Evolutionary conservation across 306 rosid species (phyloP).

Genomic region (Potentilla sterilis): DNA sequence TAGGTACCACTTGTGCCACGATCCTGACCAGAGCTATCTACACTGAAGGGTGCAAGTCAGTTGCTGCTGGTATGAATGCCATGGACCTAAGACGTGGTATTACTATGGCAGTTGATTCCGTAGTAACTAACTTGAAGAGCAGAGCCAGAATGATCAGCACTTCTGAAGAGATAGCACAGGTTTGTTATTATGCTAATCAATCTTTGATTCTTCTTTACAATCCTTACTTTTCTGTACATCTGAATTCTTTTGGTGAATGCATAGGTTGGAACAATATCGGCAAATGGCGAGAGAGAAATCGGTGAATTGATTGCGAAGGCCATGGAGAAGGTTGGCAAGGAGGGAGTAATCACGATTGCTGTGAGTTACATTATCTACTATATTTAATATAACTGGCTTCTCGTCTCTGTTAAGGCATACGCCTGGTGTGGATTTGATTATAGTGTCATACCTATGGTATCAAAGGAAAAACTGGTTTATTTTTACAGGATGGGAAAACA

Average conservation of each 20-base stretch:
- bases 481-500: slow-evolving; percentile 89
- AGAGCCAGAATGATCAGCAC: slow-evolving; percentile 93
- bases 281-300: slow-evolving; percentile 92
- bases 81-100: slow-evolving; percentile 97
- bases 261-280: slow-evolving; percentile 94
- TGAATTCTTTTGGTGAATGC: neutral
- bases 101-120: slow-evolving; percentile 82
- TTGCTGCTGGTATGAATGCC: slow-evolving; percentile 97
- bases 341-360: slow-evolving; percentile 87
- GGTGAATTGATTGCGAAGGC: slow-evolving; percentile 97
- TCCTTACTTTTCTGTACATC: neutral
- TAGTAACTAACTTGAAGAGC: slow-evolving; percentile 86
- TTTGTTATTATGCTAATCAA: slow-evolving; percentile 15
- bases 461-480: neutral
- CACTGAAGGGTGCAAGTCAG: slow-evolving; percentile 94
- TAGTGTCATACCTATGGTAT: neutral
- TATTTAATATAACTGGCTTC: no score
- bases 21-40: slow-evolving; percentile 84
- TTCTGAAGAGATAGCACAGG: slow-evolving; percentile 98
- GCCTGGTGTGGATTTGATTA: neutral
- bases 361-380: slow-evolving; percentile 41
- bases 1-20: slow-evolving; percentile 97
- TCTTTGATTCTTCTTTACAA: neutral
- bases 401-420: neutral
- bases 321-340: slow-evolving; percentile 98